A percentile compares a stretch with the other conserved stretches of the same genome.
These are phyloP conservation scores for Chaetomidium leptoderma DNA, from an alignment of 495 filamentous ascomycete genomes.

Conservation along the genomic window DNA sequence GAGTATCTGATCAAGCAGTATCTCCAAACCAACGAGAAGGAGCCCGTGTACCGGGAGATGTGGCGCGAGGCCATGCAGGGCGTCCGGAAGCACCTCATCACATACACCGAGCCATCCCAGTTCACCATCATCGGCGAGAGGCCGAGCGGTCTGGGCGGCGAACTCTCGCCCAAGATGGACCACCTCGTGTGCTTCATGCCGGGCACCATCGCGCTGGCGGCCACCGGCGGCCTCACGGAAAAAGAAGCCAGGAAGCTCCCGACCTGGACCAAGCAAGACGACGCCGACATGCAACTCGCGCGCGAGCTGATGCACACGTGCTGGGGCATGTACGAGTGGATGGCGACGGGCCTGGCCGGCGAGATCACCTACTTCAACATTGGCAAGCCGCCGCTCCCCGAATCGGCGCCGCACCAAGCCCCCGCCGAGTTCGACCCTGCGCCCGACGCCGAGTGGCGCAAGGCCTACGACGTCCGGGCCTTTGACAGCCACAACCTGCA, in stretches of 20 bases:
- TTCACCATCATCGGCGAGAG: constrained; percentile 86
- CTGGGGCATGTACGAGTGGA: constrained; percentile 92
- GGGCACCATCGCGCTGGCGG: constrained; percentile 86
- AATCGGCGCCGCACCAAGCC: constrained; percentile 45
- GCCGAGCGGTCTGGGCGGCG: constrained; percentile 62
- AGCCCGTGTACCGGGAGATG: constrained; percentile 83
- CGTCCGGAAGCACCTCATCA: constrained; percentile 85
- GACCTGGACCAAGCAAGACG: constrained; percentile 71
- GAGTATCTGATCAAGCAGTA: constrained; percentile 98
- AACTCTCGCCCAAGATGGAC: constrained; percentile 87
- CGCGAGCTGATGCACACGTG: constrained; percentile 92
- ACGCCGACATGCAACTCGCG: constrained; percentile 81
- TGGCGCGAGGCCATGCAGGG: constrained; percentile 84
- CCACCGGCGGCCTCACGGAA: constrained; percentile 71
- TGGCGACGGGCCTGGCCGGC: constrained; percentile 79
- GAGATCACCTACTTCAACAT: constrained; percentile 90
- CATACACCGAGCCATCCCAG: constrained; percentile 73
- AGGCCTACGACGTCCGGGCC: constrained; percentile 72
- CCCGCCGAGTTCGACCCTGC: constrained; percentile 46
- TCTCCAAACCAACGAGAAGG: constrained; percentile 81
- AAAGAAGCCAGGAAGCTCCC: constrained; percentile 65
- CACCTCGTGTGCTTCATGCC: constrained; percentile 98
- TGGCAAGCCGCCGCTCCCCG: constrained; percentile 56
- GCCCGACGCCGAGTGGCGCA: constrained; percentile 57
- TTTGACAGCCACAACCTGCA: constrained; percentile 89